Base-by-base conservation (phyloP, 2,329 filamentous ascomycete genomes). In the Scedosporium aurantiacum region DNA sequence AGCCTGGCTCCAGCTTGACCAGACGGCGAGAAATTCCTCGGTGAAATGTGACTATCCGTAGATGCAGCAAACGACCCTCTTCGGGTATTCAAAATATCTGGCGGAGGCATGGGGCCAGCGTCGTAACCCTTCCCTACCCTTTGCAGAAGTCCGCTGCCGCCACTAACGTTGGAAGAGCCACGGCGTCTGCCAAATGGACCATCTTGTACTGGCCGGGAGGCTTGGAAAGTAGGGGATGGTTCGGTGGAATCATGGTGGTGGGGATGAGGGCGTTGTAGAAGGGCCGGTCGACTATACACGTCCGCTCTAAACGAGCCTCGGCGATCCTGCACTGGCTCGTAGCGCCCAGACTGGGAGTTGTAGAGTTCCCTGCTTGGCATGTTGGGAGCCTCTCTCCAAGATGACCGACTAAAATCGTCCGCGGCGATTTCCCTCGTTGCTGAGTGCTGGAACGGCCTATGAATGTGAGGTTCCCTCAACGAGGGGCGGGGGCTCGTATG, bases 331-430 rank as follows among this genome's bases (percentile, higher is more conserved):
- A 92, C 93, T 16, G 92, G 91, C 70, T 97, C 93, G 67, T 96
- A 96, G 58, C 91, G 87, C 18, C 93, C 93, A 60, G 91, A 96
- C 61, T 95, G 89, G n/a, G 93, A 96, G 71, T 97, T 97, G 76
- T 86, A 97, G 0, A 97, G 78, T 72, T 97, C 92, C 62, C 89
- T 81, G 64, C 84, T 86, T 10, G 81, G 79, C 61, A 82, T 79
- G 0, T 78, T 70, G 41, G 80, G 79, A 4, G 86, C 82, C 64
- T 96, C 91, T 68, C 89, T 83, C 87, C 90, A 96, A 40, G 86
- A 83, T 60, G 87, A 84, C 64, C 94, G 83, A 71, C 88, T 95
- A 69, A 97, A 97, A 66, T 96, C 93, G 72, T 97, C 94, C 0
- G 92, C 89, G 5, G 91, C 90, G 65, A 97, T 96, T 70, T 97